Base-by-base conservation (phyloP, 768 basidiomycete species). In the Hirschioporus abietinus region DNA sequence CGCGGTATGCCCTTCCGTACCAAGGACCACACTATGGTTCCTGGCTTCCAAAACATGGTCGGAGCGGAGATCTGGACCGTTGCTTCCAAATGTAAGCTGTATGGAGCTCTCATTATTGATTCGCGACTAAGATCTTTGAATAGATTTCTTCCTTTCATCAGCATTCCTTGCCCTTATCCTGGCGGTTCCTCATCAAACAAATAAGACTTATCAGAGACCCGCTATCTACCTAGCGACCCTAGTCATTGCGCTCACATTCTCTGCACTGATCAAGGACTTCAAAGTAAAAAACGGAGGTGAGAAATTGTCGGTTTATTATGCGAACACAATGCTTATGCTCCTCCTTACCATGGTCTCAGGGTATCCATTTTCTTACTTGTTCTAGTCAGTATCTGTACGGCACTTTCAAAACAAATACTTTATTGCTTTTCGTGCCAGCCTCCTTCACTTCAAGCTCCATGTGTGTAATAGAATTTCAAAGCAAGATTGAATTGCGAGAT, bases 31-130 rank as follows among this genome's bases (percentile, higher is more conserved):
- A 95, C 94, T 91, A 90, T 99, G 72, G 92, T 95, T 9, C 83
- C 79, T 10, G 96, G 96, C 5, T 98, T 88, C 78, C 89, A 90
- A 74, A 94, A 88, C 71, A 95, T 97, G 76, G 92, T 84, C 73
- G 96, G 96, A 7, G 90, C 96, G 76, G 97, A 99, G 79, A 91
- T 91, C 20, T 91, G 94, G 70, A 91, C 97, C 61, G 82, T 99
- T 23, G 84, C 90, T 2, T 83, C 86, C 69, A 85, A 96, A 27
- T 99, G 97, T 98, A 72, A 70, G 95, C 86, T 23, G 42, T 60
- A 24, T 66, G 59, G 58, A 59, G 52, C 36, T 69, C 20, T 20
- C 34, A 4, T 42, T 30, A 61, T 63, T 65, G 20, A 18, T 27
- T 17, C 20, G 9, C 7, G 17, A 64, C 18, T 63, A 61, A 60